Base-by-base conservation (phyloP, 306 rosid species). In the Glycine latifolia region DNA sequence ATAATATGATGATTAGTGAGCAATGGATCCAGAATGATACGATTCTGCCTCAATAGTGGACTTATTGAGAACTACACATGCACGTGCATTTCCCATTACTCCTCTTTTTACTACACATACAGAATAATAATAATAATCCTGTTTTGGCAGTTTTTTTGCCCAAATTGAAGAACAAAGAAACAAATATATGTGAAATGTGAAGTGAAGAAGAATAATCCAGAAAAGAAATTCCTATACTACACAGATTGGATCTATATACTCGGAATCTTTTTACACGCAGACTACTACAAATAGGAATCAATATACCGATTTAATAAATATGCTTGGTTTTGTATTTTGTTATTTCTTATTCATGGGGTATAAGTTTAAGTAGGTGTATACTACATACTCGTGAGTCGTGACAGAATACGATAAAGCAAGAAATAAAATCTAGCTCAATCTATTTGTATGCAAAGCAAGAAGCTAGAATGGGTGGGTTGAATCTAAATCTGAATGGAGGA, bases 21-120 rank as follows among this genome's bases (percentile, higher is more conserved):
- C n/a, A n/a, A n/a, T n/a, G n/a, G n/a, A 75, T 74, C 50, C 80
- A 76, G 37, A 86, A 59, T 80, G 97, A 89, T 67, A 83, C 46
- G 74, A 80, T 83, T 44, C 88, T 95, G 66, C 99, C 99, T 58
- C 90, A 84, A 54, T 98, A 95, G 49, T 95, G 99, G 99, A 91
- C 97, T 0, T 95, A 95, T 78, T 95, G 81, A 63, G 10, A 17
- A 69, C 0, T 26, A 2, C 31, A 26, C 1, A 26, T 26, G 31
- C 31, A 26, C 31, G 1, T 26, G 31, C 31, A 26, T 26, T 26
- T 26, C 31, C 31, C 31, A 26, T 26, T 26, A 26, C 31, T 26
- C 31, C 1, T 26, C 31, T 26, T 26, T 26, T 26, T 14, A 69
- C 41, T 14, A 69, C 41, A 33, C 52, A 41, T 26, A 50, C 70